Conservation (phyloP, 1,284 basidiomycete species). For the Sphaerobolus stellatus region DNA sequence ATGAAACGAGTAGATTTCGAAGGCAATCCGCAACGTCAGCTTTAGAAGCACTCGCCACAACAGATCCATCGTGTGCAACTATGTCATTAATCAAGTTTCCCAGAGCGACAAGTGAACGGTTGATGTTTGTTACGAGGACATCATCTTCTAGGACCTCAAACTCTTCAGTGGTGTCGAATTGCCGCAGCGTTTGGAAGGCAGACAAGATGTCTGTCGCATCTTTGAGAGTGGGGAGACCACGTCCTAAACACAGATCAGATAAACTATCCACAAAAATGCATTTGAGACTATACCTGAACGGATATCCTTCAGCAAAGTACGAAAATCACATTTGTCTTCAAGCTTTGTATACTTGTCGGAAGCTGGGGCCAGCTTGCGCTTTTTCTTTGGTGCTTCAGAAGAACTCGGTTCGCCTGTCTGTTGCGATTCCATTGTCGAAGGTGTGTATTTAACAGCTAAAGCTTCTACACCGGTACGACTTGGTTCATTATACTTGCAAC, state of each 20-base stretch:
- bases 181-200: slow-evolving; percentile 7
- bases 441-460: neutral
- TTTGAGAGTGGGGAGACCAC: slow-evolving; percentile 2
- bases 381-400: slow-evolving; percentile 8
- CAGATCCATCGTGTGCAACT: neutral
- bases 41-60: neutral
- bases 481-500: neutral
- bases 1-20: slow-evolving; percentile 2
- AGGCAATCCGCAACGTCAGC: slow-evolving; percentile 3
- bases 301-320: slow-evolving; percentile 3
- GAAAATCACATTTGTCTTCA: slow-evolving; percentile 1
- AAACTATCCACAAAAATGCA: neutral
- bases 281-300: slow-evolving; percentile 1
- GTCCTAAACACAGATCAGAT: neutral
- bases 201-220: slow-evolving; percentile 10
- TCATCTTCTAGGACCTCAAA: neutral
- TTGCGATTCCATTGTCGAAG: neutral
- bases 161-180: neutral
- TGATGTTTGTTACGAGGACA: slow-evolving; percentile 10
- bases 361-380: neutral
- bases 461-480: neutral
- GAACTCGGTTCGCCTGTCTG: neutral
- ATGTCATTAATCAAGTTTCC: slow-evolving; percentile 9
- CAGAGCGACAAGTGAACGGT: slow-evolving; percentile 6
- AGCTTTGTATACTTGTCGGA: neutral